Conservation (phyloP, 1,284 basidiomycete genomes). For the Austroboletus novae-zelandiae region DNA sequence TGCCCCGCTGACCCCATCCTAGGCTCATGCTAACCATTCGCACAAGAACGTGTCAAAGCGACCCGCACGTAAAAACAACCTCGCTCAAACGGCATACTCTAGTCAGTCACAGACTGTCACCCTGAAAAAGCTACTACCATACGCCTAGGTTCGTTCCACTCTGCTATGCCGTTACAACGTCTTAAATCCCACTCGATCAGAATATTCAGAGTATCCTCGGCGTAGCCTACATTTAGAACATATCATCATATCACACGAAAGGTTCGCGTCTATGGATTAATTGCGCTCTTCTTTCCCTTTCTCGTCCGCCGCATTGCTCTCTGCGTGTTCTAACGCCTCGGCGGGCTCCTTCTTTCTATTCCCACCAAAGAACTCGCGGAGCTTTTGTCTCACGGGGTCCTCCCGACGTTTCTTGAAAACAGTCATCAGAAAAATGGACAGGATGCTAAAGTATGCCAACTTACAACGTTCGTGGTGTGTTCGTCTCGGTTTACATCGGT, state of each 20-base stretch:
- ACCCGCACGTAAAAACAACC: slow-evolving; percentile 61
- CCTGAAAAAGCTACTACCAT: slow-evolving; percentile 67
- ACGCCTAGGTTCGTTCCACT: slow-evolving; percentile 42
- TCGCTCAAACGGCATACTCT: slow-evolving; percentile 65
- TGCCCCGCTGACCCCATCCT: slow-evolving; percentile 5
- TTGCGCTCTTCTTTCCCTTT: slow-evolving; percentile 4
- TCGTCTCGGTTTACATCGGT: slow-evolving; percentile 54
- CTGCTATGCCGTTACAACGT: no score
- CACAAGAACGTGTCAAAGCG: slow-evolving; percentile 72
- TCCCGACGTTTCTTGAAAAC: slow-evolving; percentile 61
- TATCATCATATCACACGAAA: background rate
- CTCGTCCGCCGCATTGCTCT: slow-evolving; percentile 32
- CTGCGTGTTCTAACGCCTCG: slow-evolving; percentile 19
- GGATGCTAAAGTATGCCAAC: slow-evolving; percentile 21
- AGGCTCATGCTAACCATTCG: slow-evolving; percentile 68
- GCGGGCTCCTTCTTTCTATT: slow-evolving; percentile 29
- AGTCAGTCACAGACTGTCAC: slow-evolving; percentile 58
- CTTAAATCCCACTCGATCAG: slow-evolving; percentile 3
- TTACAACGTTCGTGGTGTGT: slow-evolving; percentile 57
- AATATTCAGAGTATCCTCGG: slow-evolving; percentile 1
- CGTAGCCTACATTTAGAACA: slow-evolving; percentile 12
- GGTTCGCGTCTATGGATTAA: slow-evolving; percentile 2
- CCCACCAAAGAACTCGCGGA: slow-evolving; percentile 77
- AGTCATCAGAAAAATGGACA: slow-evolving; percentile 1
- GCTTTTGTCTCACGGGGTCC: slow-evolving; percentile 74